phyloP scores from a whole-genome alignment of 495 filamentous ascomycete species.

The Penicillium angulare region DNA sequence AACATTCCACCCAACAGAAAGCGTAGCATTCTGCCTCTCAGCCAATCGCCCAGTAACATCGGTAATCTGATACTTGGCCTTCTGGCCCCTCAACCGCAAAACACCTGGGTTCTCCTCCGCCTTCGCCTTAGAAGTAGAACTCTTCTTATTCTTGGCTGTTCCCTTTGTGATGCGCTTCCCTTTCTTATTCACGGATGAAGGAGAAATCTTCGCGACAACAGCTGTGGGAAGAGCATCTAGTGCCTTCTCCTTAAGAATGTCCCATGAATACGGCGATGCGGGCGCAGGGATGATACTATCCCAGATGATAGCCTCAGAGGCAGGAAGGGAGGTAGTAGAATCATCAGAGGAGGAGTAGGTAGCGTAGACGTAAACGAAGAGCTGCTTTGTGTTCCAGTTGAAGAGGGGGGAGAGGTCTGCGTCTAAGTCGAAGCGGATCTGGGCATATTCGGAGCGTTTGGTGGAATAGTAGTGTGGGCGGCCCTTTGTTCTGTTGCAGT shows the following conservation, averaged over 20 bases:
- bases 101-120: constrained; percentile 49
- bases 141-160: constrained; percentile 15
- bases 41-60: constrained; percentile 77
- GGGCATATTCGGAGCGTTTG: constrained; percentile 91
- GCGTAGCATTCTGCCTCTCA: constrained; percentile 65
- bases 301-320: constrained; percentile 84
- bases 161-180: constrained; percentile 17
- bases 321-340: constrained; percentile 28
- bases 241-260: constrained; percentile 30
- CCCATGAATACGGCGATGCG: constrained; percentile 54
- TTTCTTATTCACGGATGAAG: background rate
- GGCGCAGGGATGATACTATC: constrained; percentile 82
- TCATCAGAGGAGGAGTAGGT: constrained; percentile 65
- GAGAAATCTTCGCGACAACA: constrained; percentile 17
- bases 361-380: constrained; percentile 93
- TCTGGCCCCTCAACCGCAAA: constrained; percentile 72
- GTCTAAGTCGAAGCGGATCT: constrained; percentile 89
- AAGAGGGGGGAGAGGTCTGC: constrained; percentile 86
- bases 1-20: constrained; percentile 88
- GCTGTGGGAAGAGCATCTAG: constrained; percentile 8
- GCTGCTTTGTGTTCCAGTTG: constrained; percentile 99
- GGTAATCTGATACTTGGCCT: constrained; percentile 91
- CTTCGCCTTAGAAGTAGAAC: constrained; percentile 19
- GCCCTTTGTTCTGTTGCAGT: constrained; percentile 66
- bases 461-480: constrained; percentile 90